A percentile compares a stretch with the other conserved stretches of the same genome.
Evolutionary conservation across 306 rosid species (phyloP).

Genomic region (Malus orientalis): DNA sequence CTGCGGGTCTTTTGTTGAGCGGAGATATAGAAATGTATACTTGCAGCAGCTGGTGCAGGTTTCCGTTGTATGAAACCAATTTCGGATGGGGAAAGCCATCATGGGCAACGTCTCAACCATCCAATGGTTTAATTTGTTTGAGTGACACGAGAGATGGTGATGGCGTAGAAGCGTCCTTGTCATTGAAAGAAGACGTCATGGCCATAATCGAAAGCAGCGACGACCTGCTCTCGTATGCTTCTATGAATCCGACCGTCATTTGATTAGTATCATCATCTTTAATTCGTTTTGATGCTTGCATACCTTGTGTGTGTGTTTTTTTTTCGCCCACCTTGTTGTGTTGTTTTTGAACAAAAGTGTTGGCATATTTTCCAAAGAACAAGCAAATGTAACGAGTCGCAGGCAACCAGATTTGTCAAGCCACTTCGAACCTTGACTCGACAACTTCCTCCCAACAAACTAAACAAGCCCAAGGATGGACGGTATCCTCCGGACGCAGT

Average conservation of each 20-base stretch:
- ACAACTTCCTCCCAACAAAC: no score
- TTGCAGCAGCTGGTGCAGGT: background rate
- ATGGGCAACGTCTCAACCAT: background rate
- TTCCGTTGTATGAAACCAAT: background rate
- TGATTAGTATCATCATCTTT: background rate
- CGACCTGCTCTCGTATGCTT: background rate
- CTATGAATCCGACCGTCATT: background rate
- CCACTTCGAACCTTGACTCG: no score
- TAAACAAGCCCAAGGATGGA: no score
- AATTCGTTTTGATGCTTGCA: no score
- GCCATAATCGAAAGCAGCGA: background rate
- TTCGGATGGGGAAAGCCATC: background rate
- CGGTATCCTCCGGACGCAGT: no score
- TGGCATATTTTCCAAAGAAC: no score
- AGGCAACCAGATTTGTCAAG: no score
- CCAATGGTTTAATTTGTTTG: background rate
- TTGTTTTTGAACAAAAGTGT: no score
- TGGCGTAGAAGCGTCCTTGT: background rate
- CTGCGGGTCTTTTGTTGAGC: no score
- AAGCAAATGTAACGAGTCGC: no score
- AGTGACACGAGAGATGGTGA: background rate
- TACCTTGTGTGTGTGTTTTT: no score
- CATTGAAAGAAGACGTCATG: background rate
- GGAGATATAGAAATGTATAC: background rate
- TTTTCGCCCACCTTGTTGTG: no score